Evolutionary conservation across 108 stramenopile genomes (phyloP), one percentile per base, ranked within the genome.

Genomic region (Conticribra guillardii): DNA sequence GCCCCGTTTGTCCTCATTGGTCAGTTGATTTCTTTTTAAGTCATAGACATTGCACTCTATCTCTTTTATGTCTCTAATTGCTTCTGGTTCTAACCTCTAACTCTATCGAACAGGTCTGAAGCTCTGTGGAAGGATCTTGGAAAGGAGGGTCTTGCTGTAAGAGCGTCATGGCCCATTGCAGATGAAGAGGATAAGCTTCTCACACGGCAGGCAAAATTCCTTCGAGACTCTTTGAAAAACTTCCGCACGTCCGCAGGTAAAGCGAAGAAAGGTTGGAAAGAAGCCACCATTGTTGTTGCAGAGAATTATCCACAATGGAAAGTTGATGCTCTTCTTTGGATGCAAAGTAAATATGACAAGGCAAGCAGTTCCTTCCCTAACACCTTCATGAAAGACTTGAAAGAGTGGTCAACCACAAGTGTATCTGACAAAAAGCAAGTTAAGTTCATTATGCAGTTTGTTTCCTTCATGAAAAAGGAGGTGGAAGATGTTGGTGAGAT

Each of bases 361-460:
- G 75, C 53, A 7, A 63, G 60, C 24, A 69, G 79, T 11, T 61
- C 62, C 15, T 83, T 89, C 58, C 62, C 85, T 3, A 28, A 54
- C 23, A 79, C 85, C 3, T 85, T 90, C 67, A 91, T 91, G 88
- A 73, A 82, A 23, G 87, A 92, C 52, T 67, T 92, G 57, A 96
- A 94, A 75, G 67, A 73, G 56, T 92, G 89, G 89, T 62, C 84
- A 8, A 73, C 76, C 18, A 29, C 80, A n/a, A 87, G 85, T 68
- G 69, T 92, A 7, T 63, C 63, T 46, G 96, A 96, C 79, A 95
- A 96, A 84, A 97, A 92, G 60, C 66, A 88, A 76, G 80, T 92
- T 54, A 96, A 96, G 82, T 80, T 82, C 31, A 67, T 75, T 0
- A 98, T 98, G 97, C 97, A 98, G 73, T 97, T 97, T 59, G 97